Percentiles rank a stretch among this genome's conserved stretches.
Evolutionary conservation across 768 basidiomycete species (phyloP).

Genomic region (Lactarius hengduanensis): DNA sequence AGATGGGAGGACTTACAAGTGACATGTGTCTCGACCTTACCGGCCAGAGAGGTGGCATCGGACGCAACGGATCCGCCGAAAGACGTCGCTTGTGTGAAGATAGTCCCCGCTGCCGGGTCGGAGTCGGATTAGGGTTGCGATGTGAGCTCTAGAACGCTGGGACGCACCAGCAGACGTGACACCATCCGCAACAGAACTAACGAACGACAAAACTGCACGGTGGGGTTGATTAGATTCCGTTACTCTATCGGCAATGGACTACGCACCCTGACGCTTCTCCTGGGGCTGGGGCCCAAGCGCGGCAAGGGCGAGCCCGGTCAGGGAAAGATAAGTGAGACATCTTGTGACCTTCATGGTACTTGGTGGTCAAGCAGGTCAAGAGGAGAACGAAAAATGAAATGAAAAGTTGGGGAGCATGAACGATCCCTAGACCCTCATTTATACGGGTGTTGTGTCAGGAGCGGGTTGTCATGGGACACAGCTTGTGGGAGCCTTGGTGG

Average conservation of each 20-base stretch:
- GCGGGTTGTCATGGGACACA: background rate
- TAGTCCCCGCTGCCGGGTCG: slow-evolving; percentile 15
- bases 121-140: background rate
- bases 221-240: background rate
- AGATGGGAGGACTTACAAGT: slow-evolving; percentile 20
- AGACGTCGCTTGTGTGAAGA: slow-evolving; percentile 10
- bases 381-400: background rate
- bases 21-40: slow-evolving; percentile 13
- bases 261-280: slow-evolving; percentile 20
- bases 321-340: background rate
- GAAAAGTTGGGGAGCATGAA: background rate
- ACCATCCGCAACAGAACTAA: slow-evolving; percentile 2
- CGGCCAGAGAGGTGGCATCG: slow-evolving; percentile 2
- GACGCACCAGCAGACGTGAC: slow-evolving; percentile 20
- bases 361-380: background rate
- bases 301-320: slow-evolving; percentile 8
- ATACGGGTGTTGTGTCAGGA: background rate
- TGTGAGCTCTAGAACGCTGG: background rate
- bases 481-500: background rate
- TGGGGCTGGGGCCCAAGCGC: background rate
- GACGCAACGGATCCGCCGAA: slow-evolving; percentile 5
- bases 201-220: slow-evolving; percentile 9
- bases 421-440: background rate
- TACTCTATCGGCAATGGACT: background rate
- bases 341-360: slow-evolving; percentile 13